Base-by-base conservation (phyloP, 2,329 filamentous ascomycete species). In the Claviceps purpurea region DNA sequence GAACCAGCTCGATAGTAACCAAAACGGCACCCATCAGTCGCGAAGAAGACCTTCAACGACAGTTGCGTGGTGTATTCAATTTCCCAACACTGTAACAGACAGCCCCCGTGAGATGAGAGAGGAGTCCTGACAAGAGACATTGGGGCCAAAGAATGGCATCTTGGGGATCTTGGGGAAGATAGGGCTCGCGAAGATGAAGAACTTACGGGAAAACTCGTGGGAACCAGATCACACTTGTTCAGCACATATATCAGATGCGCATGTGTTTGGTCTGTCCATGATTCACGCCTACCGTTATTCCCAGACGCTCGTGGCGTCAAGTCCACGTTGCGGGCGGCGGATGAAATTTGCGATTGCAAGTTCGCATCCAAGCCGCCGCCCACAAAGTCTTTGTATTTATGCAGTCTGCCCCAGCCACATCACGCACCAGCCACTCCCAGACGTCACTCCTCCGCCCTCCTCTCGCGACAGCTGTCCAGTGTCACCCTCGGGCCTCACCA, bases 71-170 rank as follows among this genome's bases (percentile, higher is more conserved):
- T 68, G 64, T 66, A 4, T 48, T 96, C 75, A 69, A 83, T 98
- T 81, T 97, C 84, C 93, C 93, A 96, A 88, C 82, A 85, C 85
- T 89, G 87, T 98, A 98, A 98, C 93, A 94, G 90, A 88, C 79
- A 72, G 75, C 81, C 83, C 84, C 85, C 87, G 93, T 82, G 68
- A 76, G 75, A 71, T 68, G 71, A 77, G 69, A 72, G 74, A 77
- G 83, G 79, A 76, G 87, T 94, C 91, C 93, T 94, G 89, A 93
- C 89, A 73, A 76, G 70, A 62, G 73, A 70, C 77, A 76, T 82
- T 87, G 84, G 84, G 78, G 61, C 57, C 49, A 62, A 10, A 1
- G 18, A 67, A 62, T 57, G 57, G 56, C 50, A 40, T 55, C 50
- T 49, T 53, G 57, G 47, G 44, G 50, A 53, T 11, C 16, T 34